These are phyloP conservation scores for Vitis rotundifolia DNA, from an alignment of 164 flowering plant species.

Conservation along the genomic window DNA sequence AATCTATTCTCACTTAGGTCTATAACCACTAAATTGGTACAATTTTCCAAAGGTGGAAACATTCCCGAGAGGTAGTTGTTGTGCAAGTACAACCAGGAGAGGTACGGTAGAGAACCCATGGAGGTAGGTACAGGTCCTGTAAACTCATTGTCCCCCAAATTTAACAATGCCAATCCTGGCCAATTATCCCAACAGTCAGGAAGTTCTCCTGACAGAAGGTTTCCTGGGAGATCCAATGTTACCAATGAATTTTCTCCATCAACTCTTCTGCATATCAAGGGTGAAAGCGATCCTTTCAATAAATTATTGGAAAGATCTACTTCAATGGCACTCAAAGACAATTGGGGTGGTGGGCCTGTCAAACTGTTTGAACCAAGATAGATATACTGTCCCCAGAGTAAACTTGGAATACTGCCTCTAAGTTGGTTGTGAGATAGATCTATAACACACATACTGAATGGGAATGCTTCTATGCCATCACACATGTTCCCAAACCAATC, in stretches of 20 bases:
- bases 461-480: too few relatives aligned
- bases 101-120: background rate
- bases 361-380: too few relatives aligned
- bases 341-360: too few relatives aligned
- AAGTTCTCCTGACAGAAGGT: conserved; percentile 18
- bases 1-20: conserved; percentile 37
- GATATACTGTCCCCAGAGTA: too few relatives aligned
- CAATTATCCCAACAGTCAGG: conserved; percentile 26
- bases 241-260: background rate
- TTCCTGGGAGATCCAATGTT: background rate
- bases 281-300: conserved; percentile 9
- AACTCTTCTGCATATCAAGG: conserved; percentile 3
- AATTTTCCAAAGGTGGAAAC: conserved; percentile 22
- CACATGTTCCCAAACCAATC: conserved; percentile 14
- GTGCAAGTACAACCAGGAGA: background rate
- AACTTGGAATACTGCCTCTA: background rate
- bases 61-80: conserved; percentile 13
- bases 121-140: conserved; percentile 12
- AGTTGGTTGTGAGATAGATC: conserved; percentile 15
- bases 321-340: too few relatives aligned
- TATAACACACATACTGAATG: background rate
- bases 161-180: background rate
- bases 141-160: conserved; percentile 15
- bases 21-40: conserved; percentile 11
- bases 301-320: conserved; percentile 15